These are phyloP conservation scores for Megacollybia marginata DNA, from an alignment of 768 basidiomycete genomes.

Conservation along the genomic window DNA sequence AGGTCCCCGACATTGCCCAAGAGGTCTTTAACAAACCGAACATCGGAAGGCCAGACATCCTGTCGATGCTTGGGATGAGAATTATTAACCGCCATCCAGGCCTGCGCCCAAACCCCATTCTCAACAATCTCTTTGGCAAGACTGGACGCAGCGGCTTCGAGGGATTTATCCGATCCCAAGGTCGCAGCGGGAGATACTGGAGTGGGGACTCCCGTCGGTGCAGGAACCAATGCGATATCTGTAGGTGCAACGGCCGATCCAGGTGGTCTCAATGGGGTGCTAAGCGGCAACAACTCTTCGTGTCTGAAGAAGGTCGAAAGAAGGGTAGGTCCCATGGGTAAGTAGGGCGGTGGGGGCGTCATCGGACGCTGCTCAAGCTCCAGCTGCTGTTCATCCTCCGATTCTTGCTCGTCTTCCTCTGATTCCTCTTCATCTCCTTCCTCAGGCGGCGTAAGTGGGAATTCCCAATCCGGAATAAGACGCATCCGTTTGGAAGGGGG, in stretches of 20 bases:
- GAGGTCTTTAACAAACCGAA: slow-evolving; percentile 34
- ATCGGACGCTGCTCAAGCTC: slow-evolving; percentile 31
- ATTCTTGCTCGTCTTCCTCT: slow-evolving; percentile 21
- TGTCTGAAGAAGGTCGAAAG: slow-evolving; percentile 67
- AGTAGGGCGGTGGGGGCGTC: slow-evolving; percentile 65
- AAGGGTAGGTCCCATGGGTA: slow-evolving; percentile 64
- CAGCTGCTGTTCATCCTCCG: slow-evolving; percentile 3
- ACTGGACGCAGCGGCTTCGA: slow-evolving; percentile 60
- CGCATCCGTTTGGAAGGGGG: too few species aligned
- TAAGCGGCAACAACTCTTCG: slow-evolving; percentile 49
- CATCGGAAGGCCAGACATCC: slow-evolving; percentile 56
- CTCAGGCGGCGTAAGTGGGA: slow-evolving; percentile 25
- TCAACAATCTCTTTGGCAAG: slow-evolving; percentile 68
- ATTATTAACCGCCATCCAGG: slow-evolving; percentile 36
- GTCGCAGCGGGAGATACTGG: slow-evolving; percentile 78
- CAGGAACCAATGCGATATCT: slow-evolving; percentile 30
- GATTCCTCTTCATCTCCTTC: slow-evolving; percentile 21
- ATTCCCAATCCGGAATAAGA: slow-evolving; percentile 55
- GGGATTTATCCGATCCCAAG: slow-evolving; percentile 56
- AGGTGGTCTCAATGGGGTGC: slow-evolving; percentile 56
- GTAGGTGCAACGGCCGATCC: slow-evolving; percentile 39
- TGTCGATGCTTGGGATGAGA: slow-evolving; percentile 6
- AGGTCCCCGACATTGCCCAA: slow-evolving; percentile 30
- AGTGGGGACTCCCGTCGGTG: slow-evolving; percentile 50
- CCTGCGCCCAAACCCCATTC: slow-evolving; percentile 60